Evolutionary conservation across 2,329 filamentous ascomycete species (phyloP).

Genomic region (Harringtonia lauricola): DNA sequence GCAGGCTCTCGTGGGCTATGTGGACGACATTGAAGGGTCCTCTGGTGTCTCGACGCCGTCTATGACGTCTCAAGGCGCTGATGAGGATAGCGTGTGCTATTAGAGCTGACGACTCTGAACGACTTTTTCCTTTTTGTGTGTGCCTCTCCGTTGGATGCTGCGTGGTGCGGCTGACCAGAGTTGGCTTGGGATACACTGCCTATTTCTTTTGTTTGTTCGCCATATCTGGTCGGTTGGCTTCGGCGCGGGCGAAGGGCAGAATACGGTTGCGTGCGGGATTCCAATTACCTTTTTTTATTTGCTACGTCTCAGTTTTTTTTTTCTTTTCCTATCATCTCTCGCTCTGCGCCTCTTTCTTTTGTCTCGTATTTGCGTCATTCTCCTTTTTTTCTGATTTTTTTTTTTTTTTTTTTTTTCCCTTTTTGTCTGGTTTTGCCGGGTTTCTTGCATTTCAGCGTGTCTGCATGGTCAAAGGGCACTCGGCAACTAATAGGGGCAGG

Average conservation of each 20-base stretch:
- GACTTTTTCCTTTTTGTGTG: slow-evolving; percentile 33
- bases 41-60: slow-evolving; percentile 60
- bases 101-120: slow-evolving; percentile 42
- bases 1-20: slow-evolving; percentile 87
- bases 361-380: slow-evolving; percentile 11
- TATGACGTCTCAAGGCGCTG: slow-evolving; percentile 60
- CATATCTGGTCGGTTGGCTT: slow-evolving; percentile 10
- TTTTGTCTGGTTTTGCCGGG: slow-evolving; percentile 10
- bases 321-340: slow-evolving; percentile 6
- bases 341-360: background rate
- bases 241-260: slow-evolving; percentile 10
- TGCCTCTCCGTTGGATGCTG: slow-evolving; percentile 1
- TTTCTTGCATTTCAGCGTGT: slow-evolving; percentile 9
- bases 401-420: slow-evolving; percentile 9
- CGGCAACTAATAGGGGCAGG: slow-evolving; percentile 33
- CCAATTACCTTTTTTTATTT: slow-evolving; percentile 1
- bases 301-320: background rate
- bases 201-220: slow-evolving; percentile 8
- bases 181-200: slow-evolving; percentile 10
- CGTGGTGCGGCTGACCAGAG: slow-evolving; percentile 5
- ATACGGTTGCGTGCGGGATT: slow-evolving; percentile 4
- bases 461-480: slow-evolving; percentile 24
- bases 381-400: slow-evolving; percentile 13
- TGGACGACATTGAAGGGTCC: slow-evolving; percentile 67
- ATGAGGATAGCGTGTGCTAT: slow-evolving; percentile 58